Evolutionary conservation across 1,284 basidiomycete genomes (phyloP), one percentile per base, ranked within the genome.

Genomic region (Tremellales sp.): DNA sequence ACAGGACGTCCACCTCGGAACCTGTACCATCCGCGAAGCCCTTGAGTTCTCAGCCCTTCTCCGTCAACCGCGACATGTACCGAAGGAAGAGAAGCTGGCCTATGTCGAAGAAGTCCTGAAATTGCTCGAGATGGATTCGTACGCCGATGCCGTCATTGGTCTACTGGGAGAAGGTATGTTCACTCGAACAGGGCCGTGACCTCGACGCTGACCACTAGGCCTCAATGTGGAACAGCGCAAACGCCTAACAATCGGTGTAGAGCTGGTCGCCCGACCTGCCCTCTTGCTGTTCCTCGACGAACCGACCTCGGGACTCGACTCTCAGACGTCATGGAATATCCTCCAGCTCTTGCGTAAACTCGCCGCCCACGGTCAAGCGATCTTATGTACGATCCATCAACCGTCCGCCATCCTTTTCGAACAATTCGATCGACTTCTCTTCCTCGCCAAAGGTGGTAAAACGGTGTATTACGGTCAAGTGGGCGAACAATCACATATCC

Each of bases 41-140:
- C 73, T 92, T 0, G 70, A 81, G 24, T 89, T 91, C 73, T 87
- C 85, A 2, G 89, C 89, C 0, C 79, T 82, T 53, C 74, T 92
- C 10, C 82, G 89, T n/a, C 89, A 91, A 61, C 84, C 86, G 0
- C 70, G 76, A 2, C 75, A 76, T 3, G 81, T 86, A 1, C 75
- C 85, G 0, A 67, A 76, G n/a, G 75, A 72, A 35, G 76, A 78
- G 35, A 77, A 77, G 63, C 67, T 77, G 42, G 72, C 70, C 23
- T 79, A 77, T 60, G 76, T 76, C 43, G 76, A 79, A 43, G 69
- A 72, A 13, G 75, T 78, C 39, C 72, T 79, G 57, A 70, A 75
- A 41, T 64, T 79, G 3, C 72, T 79, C 43, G 76, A 77, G 56
- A 59, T 78, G 41, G 58, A 67, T 22, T 68, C 74, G 45, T 62